Conservation (phyloP, 768 basidiomycete genomes). For the Leccinum incarnatum region DNA sequence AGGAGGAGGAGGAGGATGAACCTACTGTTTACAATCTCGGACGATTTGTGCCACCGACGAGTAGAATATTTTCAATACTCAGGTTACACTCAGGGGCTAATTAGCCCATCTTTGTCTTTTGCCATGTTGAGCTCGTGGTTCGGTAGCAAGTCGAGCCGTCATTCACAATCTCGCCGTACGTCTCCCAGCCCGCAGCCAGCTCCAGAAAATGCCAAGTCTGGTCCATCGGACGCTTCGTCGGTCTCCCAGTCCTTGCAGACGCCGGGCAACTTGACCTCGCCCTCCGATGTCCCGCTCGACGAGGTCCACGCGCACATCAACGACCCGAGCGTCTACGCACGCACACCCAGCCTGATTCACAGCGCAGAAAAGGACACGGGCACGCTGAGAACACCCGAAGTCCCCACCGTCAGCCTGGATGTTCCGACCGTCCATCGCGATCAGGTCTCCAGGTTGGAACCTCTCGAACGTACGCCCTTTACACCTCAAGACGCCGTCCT, state of each 20-base stretch:
- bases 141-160: conserved; percentile 29
- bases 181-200: background rate
- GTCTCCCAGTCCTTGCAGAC: conserved; percentile 15
- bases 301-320: conserved; percentile 23
- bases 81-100: conserved; percentile 1
- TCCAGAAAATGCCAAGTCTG: background rate
- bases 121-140: conserved; percentile 32
- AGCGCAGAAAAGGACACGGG: conserved; percentile 12
- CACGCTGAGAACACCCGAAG: conserved; percentile 10
- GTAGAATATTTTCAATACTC: conserved; percentile 6
- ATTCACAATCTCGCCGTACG: conserved; percentile 10
- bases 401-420: conserved; percentile 8
- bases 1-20: conserved; percentile 6
- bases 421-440: background rate
- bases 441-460: background rate
- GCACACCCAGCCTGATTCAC: conserved; percentile 18
- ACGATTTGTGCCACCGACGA: conserved; percentile 30
- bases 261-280: conserved; percentile 15
- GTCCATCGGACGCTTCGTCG: conserved; percentile 14
- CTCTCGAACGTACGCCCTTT: conserved; percentile 13
- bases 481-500: conserved; percentile 66
- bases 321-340: conserved; percentile 23
- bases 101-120: conserved; percentile 10
- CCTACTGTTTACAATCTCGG: conserved; percentile 7
- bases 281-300: conserved; percentile 22